Evolutionary conservation across 2,329 filamentous ascomycete genomes (phyloP).

Genomic region (Trichoderma semiorbis): DNA sequence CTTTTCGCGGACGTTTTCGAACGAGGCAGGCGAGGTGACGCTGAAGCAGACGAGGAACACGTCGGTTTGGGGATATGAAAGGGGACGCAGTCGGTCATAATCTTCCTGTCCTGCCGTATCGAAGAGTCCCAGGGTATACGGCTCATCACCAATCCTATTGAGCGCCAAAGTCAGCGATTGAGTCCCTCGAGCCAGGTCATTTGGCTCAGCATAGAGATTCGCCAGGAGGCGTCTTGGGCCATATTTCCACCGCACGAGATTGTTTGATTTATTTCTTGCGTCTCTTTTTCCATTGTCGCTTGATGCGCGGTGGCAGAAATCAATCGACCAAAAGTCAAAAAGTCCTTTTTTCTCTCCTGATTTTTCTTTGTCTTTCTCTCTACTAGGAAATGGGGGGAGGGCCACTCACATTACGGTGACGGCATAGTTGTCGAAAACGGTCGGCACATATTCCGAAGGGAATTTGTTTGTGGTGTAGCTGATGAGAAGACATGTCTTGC

Average conservation of each 20-base stretch:
- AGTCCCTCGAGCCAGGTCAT: neutral
- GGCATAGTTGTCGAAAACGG: constrained; percentile 99
- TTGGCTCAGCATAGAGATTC: neutral
- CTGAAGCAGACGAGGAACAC: constrained; percentile 99
- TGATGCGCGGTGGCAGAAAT: neutral
- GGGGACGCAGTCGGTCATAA: constrained; percentile 93
- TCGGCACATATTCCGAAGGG: constrained; percentile 98
- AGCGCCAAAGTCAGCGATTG: constrained; percentile 11
- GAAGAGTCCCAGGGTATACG: constrained; percentile 94
- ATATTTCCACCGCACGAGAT: neutral
- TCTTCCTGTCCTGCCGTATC: constrained; percentile 99
- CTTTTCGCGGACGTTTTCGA: constrained; percentile 98
- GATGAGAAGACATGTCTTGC: constrained; percentile 98
- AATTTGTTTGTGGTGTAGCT: constrained; percentile 99
- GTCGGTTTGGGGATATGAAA: constrained; percentile 97
- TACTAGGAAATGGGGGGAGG: constrained; percentile 8
- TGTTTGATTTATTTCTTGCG: neutral
- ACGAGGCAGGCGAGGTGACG: constrained; percentile 93
- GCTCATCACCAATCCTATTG: constrained; percentile 93
- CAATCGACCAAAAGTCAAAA: neutral
- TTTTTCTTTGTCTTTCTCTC: neutral
- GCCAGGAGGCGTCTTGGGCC: neutral
- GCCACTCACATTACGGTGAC: constrained; percentile 95
- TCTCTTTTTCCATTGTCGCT: neutral
- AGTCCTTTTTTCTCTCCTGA: neutral